Conservation (phyloP, 768 basidiomycete genomes). For the Phylloporus sp. region DNA sequence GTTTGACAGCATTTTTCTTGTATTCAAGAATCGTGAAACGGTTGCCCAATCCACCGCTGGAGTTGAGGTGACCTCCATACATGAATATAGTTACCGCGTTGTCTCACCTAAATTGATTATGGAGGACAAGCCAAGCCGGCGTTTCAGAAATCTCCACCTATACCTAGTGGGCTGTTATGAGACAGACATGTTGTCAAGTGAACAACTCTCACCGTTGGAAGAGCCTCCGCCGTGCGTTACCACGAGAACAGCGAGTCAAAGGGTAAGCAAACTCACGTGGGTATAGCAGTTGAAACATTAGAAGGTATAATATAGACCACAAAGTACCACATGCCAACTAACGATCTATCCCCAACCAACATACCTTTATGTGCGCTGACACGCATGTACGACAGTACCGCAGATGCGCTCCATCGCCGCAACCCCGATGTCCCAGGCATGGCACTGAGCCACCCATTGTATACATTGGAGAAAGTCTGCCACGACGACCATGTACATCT, state of each 20-base stretch:
- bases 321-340: background rate
- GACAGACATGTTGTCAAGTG: background rate
- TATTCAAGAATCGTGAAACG: conserved; percentile 41
- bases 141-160: conserved; percentile 35
- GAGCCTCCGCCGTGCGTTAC: too few relatives aligned
- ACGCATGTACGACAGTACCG: background rate
- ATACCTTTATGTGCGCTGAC: background rate
- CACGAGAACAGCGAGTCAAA: too few relatives aligned
- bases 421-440: background rate
- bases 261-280: too few relatives aligned
- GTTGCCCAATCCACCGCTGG: conserved; percentile 37
- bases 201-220: conserved; percentile 19
- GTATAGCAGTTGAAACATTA: too few relatives aligned
- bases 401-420: background rate
- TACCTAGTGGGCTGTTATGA: conserved; percentile 15
- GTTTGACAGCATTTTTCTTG: conserved; percentile 32
- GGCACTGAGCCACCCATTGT: conserved; percentile 9
- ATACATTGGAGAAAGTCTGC: conserved; percentile 6
- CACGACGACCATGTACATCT: conserved; percentile 1
- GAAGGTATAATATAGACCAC: background rate
- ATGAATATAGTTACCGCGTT: too few relatives aligned
- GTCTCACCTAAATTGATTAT: too few relatives aligned
- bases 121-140: conserved; percentile 43
- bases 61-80: conserved; percentile 38
- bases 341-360: background rate